Evolutionary conservation across 2,329 filamentous ascomycete species (phyloP), one percentile per base, ranked within the genome.

Genomic region (Cytospora chrysosperma): DNA sequence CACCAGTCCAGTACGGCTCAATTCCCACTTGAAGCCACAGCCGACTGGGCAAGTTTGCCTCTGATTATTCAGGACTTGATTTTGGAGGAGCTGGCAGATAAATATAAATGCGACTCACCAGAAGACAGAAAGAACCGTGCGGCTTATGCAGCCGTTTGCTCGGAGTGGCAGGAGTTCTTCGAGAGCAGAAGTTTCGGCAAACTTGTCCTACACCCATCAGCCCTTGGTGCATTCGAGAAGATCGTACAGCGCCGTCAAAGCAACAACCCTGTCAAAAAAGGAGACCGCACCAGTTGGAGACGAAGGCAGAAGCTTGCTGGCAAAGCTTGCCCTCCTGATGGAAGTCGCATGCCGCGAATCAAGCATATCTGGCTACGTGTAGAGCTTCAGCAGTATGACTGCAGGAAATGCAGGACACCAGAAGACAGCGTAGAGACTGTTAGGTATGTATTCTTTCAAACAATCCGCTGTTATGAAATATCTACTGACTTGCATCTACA

Each of bases 111-210:
- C 6, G 27, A 27, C 4, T 32, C 37, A 4, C 5, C n/a, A 13
- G 50, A 32, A 15, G 34, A 60, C n/a, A 43, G 13, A 34, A 19
- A 24, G 17, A 15, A 24, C 2, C 58, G 50, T 13, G 58, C 34
- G 32, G 27, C 15, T 54, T 60, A 49, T 15, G 58, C 58, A n/a
- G 37, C 58, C 8, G 58, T 60, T n/a, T 47, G n/a, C 27, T 19
- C 32, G 34, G 50, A 60, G 37, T 60, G 51, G 50, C 58, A 60
- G 34, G 15, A 34, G 12, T 54, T 60, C 15, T 60, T 60, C n/a
- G 58, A 60, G 34, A 32, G 13, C 26, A 6, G 43, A 3, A 54
- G 53, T 21, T 60, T 60, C n/a, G 27, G 21, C n/a, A 60, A 54
- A 19, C 58, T 60, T 12, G 5, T 60, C 9, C 37, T 60, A 9